A percentile compares a stretch with the other conserved stretches of the same genome.
Evolutionary conservation across 306 rosid genomes (phyloP).

Genomic region (Alnus glutinosa): DNA sequence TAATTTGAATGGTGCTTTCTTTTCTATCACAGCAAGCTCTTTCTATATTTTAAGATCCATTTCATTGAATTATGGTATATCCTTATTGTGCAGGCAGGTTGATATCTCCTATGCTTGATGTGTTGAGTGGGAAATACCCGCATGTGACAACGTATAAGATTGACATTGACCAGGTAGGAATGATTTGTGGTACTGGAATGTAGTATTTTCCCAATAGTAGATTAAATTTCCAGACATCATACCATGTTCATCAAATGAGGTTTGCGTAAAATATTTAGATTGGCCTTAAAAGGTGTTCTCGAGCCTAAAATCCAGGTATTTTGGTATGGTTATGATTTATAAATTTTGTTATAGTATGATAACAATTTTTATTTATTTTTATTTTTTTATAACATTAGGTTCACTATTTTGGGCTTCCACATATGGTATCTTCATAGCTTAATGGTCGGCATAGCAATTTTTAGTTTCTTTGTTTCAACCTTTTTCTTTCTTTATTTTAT

Average conservation of each 20-base stretch:
- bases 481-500: not conserved
- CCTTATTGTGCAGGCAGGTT: slow-evolving; percentile 62
- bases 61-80: slow-evolving; percentile 2
- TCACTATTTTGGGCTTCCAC: not conserved
- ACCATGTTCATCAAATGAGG: not conserved
- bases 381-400: not conserved
- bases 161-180: slow-evolving; percentile 79
- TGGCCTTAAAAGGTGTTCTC: not conserved
- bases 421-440: not conserved
- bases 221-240: not conserved
- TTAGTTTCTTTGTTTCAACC: not conserved
- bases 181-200: slow-evolving; percentile 10
- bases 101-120: slow-evolving; percentile 62
- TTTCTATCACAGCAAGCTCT: not conserved
- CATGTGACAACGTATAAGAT: slow-evolving; percentile 75
- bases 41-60: not conserved
- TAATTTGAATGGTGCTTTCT: slow-evolving; percentile 8
- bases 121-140: slow-evolving; percentile 64
- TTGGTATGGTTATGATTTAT: not conserved
- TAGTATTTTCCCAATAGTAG: not conserved
- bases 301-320: not conserved
- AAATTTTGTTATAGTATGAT: not conserved
- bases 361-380: not conserved
- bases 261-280: not conserved
- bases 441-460: no score